phyloP scores from a whole-genome alignment of 305 asterid species.

The Rubia balearica region DNA sequence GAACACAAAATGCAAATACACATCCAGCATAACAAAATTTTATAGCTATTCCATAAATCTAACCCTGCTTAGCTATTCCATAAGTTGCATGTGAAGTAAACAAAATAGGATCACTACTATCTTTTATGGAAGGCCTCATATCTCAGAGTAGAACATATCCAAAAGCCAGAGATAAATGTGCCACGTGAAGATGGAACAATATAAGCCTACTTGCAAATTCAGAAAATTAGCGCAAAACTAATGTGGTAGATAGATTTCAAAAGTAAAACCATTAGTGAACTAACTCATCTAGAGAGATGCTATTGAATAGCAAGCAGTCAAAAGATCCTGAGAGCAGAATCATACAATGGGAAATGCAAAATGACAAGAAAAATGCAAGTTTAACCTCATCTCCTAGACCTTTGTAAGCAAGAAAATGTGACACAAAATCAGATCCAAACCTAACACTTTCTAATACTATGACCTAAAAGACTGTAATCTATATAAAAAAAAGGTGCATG shows the following conservation, averaged over 20 bases:
- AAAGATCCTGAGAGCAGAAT: neutral
- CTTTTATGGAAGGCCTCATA: too few species aligned
- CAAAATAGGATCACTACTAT: too few species aligned
- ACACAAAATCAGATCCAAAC: neutral
- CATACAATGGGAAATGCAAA: neutral
- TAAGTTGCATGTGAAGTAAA: neutral
- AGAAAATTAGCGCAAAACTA: neutral
- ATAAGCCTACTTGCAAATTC: neutral
- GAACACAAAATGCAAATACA: neutral
- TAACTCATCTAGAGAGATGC: neutral
- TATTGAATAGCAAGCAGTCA: neutral
- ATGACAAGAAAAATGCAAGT: neutral
- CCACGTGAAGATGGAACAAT: neutral
- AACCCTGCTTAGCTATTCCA: neutral
- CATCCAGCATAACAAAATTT: slow-evolving; percentile 2
- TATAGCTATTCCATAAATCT: neutral
- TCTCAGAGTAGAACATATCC: neutral
- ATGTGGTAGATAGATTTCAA: neutral
- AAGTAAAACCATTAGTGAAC: neutral
- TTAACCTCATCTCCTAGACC: neutral
- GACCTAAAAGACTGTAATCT: neutral
- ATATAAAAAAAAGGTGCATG: neutral
- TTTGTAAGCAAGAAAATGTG: neutral
- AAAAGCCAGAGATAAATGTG: neutral
- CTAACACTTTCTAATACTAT: neutral